These are phyloP conservation scores for Bryopsis sp. DNA, from an alignment of 139 green algal species.

Conservation along the genomic window DNA sequence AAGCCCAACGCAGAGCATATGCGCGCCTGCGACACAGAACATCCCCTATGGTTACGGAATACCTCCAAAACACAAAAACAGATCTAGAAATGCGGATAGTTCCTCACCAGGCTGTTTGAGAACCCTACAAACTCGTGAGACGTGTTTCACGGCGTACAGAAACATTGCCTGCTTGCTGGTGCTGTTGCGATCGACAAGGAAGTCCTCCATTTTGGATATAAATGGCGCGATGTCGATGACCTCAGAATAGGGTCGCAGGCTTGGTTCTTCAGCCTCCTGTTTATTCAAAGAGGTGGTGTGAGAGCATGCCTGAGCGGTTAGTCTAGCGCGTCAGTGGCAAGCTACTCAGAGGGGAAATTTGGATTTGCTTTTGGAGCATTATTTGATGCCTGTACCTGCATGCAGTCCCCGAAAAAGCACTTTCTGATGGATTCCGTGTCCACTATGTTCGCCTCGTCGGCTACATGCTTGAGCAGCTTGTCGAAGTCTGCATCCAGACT, in stretches of 20 bases:
- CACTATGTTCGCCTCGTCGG: too few relatives aligned
- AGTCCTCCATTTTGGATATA: conserved; percentile 40
- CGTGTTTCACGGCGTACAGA: too few relatives aligned
- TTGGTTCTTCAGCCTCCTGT: conserved; percentile 25
- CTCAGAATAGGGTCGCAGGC: conserved; percentile 38
- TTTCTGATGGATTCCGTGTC: too few relatives aligned
- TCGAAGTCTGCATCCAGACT: too few relatives aligned
- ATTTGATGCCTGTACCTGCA: conserved; percentile 19
- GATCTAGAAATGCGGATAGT: too few relatives aligned
- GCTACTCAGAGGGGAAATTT: conserved; percentile 17
- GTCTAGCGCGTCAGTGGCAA: conserved; percentile 17
- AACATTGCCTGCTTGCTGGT: too few relatives aligned
- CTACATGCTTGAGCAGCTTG: too few relatives aligned
- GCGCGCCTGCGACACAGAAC: conserved; percentile 17
- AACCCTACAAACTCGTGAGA: conserved; percentile 27
- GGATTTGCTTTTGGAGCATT: conserved; percentile 27
- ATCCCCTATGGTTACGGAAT: not conserved
- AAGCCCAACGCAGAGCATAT: too few relatives aligned
- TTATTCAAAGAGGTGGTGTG: too few relatives aligned
- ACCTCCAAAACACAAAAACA: not conserved
- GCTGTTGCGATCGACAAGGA: conserved; percentile 48
- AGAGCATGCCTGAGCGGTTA: not conserved
- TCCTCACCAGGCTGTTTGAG: conserved; percentile 31
- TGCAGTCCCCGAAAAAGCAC: conserved; percentile 41
- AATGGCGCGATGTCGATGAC: conserved; percentile 28